Evolutionary conservation across 768 basidiomycete genomes (phyloP).

Genomic region (Xanthoconium stramineum): DNA sequence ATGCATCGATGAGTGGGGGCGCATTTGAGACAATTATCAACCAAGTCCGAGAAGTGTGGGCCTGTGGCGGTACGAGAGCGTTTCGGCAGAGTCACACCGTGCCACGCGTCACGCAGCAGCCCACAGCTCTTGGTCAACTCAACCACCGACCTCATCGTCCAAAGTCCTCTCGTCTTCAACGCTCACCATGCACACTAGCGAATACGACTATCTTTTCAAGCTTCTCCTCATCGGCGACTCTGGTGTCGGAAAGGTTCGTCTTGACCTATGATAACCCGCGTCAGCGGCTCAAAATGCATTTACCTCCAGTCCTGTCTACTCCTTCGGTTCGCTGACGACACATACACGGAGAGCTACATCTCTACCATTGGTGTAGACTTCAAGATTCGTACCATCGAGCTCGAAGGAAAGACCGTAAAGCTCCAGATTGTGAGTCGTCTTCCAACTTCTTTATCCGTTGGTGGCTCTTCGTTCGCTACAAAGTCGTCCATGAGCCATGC

Average conservation of each 20-base stretch:
- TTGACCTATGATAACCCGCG: slow-evolving; percentile 14
- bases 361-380: slow-evolving; percentile 98
- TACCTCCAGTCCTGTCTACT: slow-evolving; percentile 81
- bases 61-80: slow-evolving; percentile 25
- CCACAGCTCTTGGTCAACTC: slow-evolving; percentile 25
- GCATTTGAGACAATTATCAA: neutral
- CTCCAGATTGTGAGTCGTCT: slow-evolving; percentile 84
- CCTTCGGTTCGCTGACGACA: slow-evolving; percentile 92
- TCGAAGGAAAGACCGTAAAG: slow-evolving; percentile 98
- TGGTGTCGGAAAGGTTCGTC: slow-evolving; percentile 85
- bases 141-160: slow-evolving; percentile 29
- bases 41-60: neutral
- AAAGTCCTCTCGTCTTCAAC: slow-evolving; percentile 25
- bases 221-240: slow-evolving; percentile 93
- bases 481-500: neutral
- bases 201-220: slow-evolving; percentile 96
- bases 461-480: neutral
- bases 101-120: slow-evolving; percentile 32
- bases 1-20: too few species aligned
- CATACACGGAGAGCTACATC: slow-evolving; percentile 97
- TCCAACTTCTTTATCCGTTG: slow-evolving; percentile 1
- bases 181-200: slow-evolving; percentile 78
- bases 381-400: slow-evolving; percentile 98
- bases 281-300: slow-evolving; percentile 23
- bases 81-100: slow-evolving; percentile 28